These are phyloP conservation scores for Themeda triandra DNA, from an alignment of 176 grass and related monocot species.

Conservation along the genomic window DNA sequence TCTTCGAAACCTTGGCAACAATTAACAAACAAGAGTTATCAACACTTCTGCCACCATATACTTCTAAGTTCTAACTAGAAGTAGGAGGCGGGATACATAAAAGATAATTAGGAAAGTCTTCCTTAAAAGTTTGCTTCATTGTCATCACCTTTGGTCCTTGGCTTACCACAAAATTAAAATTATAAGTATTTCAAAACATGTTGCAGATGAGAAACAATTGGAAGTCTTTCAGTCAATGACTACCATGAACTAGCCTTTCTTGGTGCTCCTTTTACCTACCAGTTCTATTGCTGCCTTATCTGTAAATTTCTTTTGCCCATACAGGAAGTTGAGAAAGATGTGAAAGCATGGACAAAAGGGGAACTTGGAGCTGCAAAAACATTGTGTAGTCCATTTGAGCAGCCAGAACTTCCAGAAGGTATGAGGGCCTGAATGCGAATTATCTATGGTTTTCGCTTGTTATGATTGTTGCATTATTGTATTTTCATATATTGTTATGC, in stretches of 20 bases:
- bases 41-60: background rate
- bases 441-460: background rate
- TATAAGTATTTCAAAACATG: background rate
- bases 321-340: conserved; percentile 65
- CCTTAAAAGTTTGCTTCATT: background rate
- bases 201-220: background rate
- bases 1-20: background rate
- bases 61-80: background rate
- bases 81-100: background rate
- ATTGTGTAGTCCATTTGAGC: conserved; percentile 68
- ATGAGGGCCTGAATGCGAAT: background rate
- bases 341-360: conserved; percentile 65
- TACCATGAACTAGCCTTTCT: background rate
- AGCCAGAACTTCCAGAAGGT: conserved; percentile 68
- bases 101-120: background rate
- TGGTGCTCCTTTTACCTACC: background rate
- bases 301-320: background rate
- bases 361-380: conserved; percentile 64
- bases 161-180: background rate
- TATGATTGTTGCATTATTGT: background rate
- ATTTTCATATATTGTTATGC: background rate
- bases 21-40: background rate
- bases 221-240: background rate
- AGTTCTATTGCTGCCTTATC: background rate
- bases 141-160: background rate